Evolutionary conservation across 2,329 filamentous ascomycete species (phyloP).

Genomic region (Fusarium papillatum): DNA sequence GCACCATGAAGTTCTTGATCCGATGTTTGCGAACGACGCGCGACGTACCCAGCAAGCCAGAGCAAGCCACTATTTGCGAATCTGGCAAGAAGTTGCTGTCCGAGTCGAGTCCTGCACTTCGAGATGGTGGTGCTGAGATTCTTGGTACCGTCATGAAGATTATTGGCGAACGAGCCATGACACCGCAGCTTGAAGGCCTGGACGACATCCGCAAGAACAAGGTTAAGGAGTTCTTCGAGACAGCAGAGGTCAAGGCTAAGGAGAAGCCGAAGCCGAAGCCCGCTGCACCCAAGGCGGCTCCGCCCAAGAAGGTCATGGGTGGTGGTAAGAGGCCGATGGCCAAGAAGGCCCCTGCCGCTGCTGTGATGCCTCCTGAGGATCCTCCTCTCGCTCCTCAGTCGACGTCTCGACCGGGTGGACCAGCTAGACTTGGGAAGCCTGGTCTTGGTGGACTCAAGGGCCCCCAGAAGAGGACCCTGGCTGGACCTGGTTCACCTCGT

Average conservation of each 20-base stretch:
- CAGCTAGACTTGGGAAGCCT: conserved; percentile 68
- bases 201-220: conserved; percentile 97
- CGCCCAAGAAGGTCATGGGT: conserved; percentile 62
- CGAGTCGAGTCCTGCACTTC: conserved; percentile 87
- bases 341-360: conserved; percentile 58
- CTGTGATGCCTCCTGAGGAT: conserved; percentile 59
- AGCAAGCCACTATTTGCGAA: conserved; percentile 90
- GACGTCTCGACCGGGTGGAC: conserved; percentile 60
- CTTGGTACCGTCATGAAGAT: conserved; percentile 99
- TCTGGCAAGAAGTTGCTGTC: conserved; percentile 89
- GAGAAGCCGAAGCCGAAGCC: conserved; percentile 87
- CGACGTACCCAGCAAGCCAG: conserved; percentile 86
- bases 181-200: conserved; percentile 88
- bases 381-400: conserved; percentile 71
- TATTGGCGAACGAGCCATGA: conserved; percentile 96
- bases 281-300: conserved; percentile 63
- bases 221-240: conserved; percentile 91
- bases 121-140: conserved; percentile 92
- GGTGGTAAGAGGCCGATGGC: conserved; percentile 57
- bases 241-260: conserved; percentile 63
- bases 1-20: conserved; percentile 93
- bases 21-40: conserved; percentile 86
- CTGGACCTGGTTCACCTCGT: conserved; percentile 66
- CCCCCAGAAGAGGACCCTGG: conserved; percentile 68
- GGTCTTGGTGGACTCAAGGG: conserved; percentile 71